A percentile compares a stretch with the other conserved stretches of the same genome.
Evolutionary conservation across 257 asterid species (phyloP).

Genomic region (Lycium ferocissimum): DNA sequence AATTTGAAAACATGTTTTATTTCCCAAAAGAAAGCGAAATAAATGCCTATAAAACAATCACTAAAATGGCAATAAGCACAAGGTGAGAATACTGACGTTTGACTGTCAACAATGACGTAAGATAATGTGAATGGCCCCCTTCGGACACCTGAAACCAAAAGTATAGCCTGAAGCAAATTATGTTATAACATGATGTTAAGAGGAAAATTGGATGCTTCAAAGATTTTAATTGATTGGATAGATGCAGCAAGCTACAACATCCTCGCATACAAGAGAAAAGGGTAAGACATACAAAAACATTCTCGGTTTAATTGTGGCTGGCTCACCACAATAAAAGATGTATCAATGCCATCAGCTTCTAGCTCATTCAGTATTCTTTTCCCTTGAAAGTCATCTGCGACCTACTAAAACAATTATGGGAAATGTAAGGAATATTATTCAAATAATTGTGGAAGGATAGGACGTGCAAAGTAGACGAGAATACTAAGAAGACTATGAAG

Average conservation of each 20-base stretch:
- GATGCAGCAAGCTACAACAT: no score
- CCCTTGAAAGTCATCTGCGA: conserved; percentile 93
- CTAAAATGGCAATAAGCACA: no score
- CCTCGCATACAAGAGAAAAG: not conserved
- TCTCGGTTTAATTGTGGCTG: not conserved
- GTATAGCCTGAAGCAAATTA: no score
- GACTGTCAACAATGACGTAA: conserved; percentile 80
- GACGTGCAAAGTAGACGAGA: not conserved
- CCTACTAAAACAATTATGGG: conserved; percentile 49
- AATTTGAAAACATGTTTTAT: no score
- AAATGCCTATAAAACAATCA: no score
- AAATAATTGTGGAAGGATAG: no score
- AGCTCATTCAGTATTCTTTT: conserved; percentile 83
- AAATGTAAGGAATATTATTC: not conserved
- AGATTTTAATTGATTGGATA: no score
- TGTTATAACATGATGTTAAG: no score
- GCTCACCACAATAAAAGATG: conserved; percentile 72
- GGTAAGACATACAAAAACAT: not conserved
- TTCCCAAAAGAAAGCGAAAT: no score
- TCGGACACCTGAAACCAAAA: conserved; percentile 65
- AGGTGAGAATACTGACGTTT: conserved; percentile 79
- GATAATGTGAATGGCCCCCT: conserved; percentile 91
- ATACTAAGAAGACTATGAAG: not conserved
- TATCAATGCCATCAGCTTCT: conserved; percentile 82
- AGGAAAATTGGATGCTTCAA: no score